A percentile compares a stretch with the other conserved stretches of the same genome.
These are phyloP conservation scores for Urtica urens DNA, from an alignment of 306 rosid species.

Conservation along the genomic window DNA sequence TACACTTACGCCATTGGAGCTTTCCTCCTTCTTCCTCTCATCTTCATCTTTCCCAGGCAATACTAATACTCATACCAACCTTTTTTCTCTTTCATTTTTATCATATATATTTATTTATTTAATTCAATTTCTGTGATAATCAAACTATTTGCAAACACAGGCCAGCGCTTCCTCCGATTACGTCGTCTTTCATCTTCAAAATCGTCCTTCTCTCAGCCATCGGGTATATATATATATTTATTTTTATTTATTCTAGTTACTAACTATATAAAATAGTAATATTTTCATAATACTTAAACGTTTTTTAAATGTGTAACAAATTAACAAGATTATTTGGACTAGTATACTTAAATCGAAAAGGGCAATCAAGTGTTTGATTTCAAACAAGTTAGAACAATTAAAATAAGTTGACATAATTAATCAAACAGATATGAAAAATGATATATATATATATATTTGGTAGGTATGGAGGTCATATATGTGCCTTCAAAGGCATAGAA, in stretches of 20 bases:
- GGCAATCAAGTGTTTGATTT: too few species aligned
- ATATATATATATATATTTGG: neutral
- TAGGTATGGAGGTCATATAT: conserved; percentile 27
- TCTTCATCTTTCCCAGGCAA: conserved; percentile 42
- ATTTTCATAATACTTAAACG: neutral
- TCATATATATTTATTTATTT: neutral
- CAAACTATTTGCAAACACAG: too few species aligned
- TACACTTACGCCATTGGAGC: conserved; percentile 39
- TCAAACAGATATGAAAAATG: too few species aligned
- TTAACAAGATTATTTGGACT: too few species aligned
- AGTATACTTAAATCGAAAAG: too few species aligned
- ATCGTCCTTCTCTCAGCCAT: conserved; percentile 36
- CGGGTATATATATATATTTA: conserved; percentile 23
- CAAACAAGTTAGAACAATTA: too few species aligned
- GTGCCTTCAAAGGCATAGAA: conserved; percentile 35
- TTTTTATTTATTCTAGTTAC: neutral
- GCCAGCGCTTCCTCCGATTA: conserved; percentile 35
- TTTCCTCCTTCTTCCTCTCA: conserved; percentile 34
- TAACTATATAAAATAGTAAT: too few species aligned
- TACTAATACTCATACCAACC: too few species aligned
- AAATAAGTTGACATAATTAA: too few species aligned
- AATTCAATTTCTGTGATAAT: too few species aligned
- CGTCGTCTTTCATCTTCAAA: conserved; percentile 21
- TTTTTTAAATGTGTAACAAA: too few species aligned
- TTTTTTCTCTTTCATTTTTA: neutral